A percentile compares a stretch with the other conserved stretches of the same genome.
Evolutionary conservation across 2,329 filamentous ascomycete genomes (phyloP).

Genomic region (Apiospora sp.): DNA sequence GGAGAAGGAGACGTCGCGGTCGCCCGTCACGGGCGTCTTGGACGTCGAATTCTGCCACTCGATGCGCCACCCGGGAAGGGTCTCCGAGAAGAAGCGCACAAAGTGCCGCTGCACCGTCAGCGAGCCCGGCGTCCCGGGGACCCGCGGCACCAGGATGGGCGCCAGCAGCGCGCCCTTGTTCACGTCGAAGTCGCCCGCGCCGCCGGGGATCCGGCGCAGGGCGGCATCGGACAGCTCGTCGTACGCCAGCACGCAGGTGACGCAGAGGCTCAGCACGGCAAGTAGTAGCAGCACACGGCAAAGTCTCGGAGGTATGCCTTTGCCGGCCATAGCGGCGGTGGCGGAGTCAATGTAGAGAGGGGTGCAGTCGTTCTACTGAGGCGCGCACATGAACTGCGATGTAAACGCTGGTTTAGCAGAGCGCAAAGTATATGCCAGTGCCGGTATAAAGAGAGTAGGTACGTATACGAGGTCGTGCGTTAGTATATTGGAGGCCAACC

Average conservation of each 20-base stretch:
- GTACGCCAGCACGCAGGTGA: constrained; percentile 43
- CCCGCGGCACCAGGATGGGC: constrained; percentile 86
- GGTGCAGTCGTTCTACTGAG: neutral
- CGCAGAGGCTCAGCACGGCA: constrained; percentile 1
- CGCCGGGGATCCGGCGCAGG: constrained; percentile 75
- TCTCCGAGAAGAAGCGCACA: constrained; percentile 76
- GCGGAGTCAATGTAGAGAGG: neutral
- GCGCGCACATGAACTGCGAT: neutral
- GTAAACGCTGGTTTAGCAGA: neutral
- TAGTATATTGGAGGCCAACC: constrained; percentile 11
- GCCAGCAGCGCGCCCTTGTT: constrained; percentile 77
- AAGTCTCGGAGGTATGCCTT: neutral
- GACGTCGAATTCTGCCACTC: constrained; percentile 90
- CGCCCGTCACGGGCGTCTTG: constrained; percentile 78
- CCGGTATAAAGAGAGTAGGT: neutral
- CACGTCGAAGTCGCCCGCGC: constrained; percentile 80
- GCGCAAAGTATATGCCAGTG: neutral
- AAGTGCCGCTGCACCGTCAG: constrained; percentile 80
- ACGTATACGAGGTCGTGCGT: neutral
- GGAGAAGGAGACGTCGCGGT: constrained; percentile 77
- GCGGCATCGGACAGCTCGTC: constrained; percentile 75
- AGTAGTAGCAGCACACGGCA: neutral
- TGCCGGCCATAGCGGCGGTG: neutral
- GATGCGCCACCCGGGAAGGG: constrained; percentile 81
- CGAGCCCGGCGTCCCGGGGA: constrained; percentile 85